These are phyloP conservation scores for Boletus rex-veris DNA, from an alignment of 768 basidiomycete species.

Conservation along the genomic window DNA sequence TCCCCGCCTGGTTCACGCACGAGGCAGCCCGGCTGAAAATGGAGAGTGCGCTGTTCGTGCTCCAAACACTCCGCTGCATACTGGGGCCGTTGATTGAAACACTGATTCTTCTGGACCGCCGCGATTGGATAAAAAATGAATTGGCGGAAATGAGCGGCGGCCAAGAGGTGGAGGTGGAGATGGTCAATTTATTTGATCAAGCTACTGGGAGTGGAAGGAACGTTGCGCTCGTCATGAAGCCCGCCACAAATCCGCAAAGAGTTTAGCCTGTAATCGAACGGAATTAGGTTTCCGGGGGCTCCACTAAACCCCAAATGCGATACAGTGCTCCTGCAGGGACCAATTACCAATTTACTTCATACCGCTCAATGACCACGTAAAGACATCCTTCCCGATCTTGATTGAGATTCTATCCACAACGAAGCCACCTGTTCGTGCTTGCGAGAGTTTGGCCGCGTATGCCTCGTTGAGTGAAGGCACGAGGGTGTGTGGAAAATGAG, in stretches of 20 bases:
- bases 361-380: constrained; percentile 41
- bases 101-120: constrained; percentile 59
- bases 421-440: constrained; percentile 46
- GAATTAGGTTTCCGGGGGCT: constrained; percentile 5
- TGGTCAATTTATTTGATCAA: constrained; percentile 73
- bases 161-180: constrained; percentile 36
- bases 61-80: constrained; percentile 66
- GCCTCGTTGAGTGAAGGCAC: constrained; percentile 48
- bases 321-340: constrained; percentile 6
- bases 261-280: neutral
- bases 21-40: constrained; percentile 24
- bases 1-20: constrained; percentile 22
- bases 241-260: constrained; percentile 18
- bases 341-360: constrained; percentile 9
- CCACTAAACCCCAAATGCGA: constrained; percentile 5
- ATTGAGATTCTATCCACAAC: constrained; percentile 52
- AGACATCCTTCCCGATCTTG: constrained; percentile 69
- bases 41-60: constrained; percentile 48
- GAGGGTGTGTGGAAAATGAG: constrained; percentile 46
- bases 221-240: constrained; percentile 55
- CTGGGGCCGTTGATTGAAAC: constrained; percentile 68
- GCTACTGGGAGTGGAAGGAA: constrained; percentile 69
- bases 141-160: constrained; percentile 25
- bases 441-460: constrained; percentile 41
- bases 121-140: constrained; percentile 50